A percentile compares a stretch with the other conserved stretches of the same genome.
Evolutionary conservation across 2,329 filamentous ascomycete species (phyloP).

Genomic region (Epichloe coenophiala): DNA sequence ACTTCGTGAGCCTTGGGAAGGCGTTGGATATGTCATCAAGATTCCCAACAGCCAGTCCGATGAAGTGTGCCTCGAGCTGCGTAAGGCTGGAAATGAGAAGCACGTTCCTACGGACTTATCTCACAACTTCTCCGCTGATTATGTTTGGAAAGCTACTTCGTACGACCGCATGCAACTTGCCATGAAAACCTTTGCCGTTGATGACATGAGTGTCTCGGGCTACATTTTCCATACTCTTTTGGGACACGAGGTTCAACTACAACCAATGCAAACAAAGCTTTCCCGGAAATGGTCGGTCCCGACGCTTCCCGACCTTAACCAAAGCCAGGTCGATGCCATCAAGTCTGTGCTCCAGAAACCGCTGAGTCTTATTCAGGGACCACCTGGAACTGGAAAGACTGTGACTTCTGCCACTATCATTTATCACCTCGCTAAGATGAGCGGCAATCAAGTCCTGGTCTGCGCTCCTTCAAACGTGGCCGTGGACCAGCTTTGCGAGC

Average conservation of each 20-base stretch:
- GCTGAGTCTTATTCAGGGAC: conserved; percentile 89
- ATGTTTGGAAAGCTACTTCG: conserved; percentile 98
- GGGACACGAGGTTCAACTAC: conserved; percentile 85
- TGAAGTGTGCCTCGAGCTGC: conserved; percentile 88
- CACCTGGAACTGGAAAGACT: conserved; percentile 94
- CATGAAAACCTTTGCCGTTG: conserved; percentile 97
- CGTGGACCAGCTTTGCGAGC: conserved; percentile 94
- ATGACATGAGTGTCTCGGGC: conserved; percentile 95
- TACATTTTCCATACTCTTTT: conserved; percentile 97
- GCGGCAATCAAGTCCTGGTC: conserved; percentile 85
- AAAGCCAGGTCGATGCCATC: conserved; percentile 90
- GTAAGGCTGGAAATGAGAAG: conserved; percentile 91
- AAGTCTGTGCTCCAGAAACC: conserved; percentile 90
- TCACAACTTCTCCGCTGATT: conserved; percentile 95
- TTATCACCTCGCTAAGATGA: conserved; percentile 92
- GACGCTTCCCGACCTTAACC: conserved; percentile 85
- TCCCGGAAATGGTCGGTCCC: conserved; percentile 96
- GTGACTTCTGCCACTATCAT: conserved; percentile 98
- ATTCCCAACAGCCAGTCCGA: conserved; percentile 99
- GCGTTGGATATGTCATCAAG: conserved; percentile 97
- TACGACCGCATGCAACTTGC: conserved; percentile 98
- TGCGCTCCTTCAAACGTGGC: conserved; percentile 97
- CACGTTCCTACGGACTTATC: conserved; percentile 91
- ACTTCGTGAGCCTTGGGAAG: conserved; percentile 84
- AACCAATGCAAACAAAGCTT: conserved; percentile 88